Base-by-base conservation (phyloP, 2,329 filamentous ascomycete genomes). In the Claviceps sp. region DNA sequence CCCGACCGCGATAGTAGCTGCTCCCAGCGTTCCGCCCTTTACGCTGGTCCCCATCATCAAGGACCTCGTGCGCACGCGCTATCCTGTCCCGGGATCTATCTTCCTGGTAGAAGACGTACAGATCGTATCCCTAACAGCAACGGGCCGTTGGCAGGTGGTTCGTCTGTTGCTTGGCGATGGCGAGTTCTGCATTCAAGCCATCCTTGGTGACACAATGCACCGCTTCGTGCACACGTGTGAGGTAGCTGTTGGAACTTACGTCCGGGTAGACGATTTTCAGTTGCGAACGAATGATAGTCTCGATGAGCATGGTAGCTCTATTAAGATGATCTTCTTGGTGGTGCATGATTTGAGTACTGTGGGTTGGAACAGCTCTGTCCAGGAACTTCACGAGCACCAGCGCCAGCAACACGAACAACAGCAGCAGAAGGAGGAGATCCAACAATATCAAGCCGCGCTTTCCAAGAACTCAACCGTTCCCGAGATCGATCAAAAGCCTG, bases 91-190 rank as follows among this genome's bases (percentile, higher is more conserved):
- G 0, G 69, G 69, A 3, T 74, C 75, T 2, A 56, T 78, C 48
- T 73, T 79, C 38, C 66, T 78, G 0, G 71, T 79, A 39, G 73
- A 76, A 53, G 66, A 64, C 45, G 53, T 76, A n/a, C 66, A 74
- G 13, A 50, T 57, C 16, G 54, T 67, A 0, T 59, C 68, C 1
- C 61, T 72, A 0, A 65, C 70, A 0, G 50, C 55, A 5, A 63
- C 60, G 2, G 63, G 58, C 16, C 59, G 66, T 60, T 72, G 71
- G 67, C 71, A 74, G 36, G 64, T 67, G 2, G 58, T 78, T 1
- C 67, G 75, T 2, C 56, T 80, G 11, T 50, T 79, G 0, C 68
- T 80, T 0, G 72, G 76, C 39, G 77, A 80, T 55, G 75, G 76
- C 1, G 66, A 73, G 57, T 60, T 78, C 3, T 78, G 73, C 55